Conservation (phyloP, 495 filamentous ascomycete genomes). For the Neurospora africana region DNA sequence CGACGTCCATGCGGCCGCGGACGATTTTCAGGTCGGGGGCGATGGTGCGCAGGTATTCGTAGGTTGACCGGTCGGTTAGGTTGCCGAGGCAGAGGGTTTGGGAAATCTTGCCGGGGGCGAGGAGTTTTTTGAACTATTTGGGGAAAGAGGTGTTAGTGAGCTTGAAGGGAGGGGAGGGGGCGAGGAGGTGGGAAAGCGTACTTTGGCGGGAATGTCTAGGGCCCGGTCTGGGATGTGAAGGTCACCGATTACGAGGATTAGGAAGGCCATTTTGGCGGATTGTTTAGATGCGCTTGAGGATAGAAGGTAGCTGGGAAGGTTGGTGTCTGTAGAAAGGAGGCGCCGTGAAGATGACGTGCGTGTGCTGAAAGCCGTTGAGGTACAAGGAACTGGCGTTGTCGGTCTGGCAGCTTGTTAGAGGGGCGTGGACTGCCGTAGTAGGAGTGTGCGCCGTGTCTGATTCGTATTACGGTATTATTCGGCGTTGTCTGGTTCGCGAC, state of each 20-base stretch:
- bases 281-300: not conserved
- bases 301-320: not conserved
- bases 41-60: constrained; percentile 86
- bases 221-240: constrained; percentile 96
- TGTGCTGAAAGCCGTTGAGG: not conserved
- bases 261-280: constrained; percentile 33
- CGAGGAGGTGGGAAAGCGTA: constrained; percentile 20
- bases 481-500: not conserved
- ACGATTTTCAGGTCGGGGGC: constrained; percentile 94
- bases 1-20: constrained; percentile 86
- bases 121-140: constrained; percentile 87
- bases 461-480: not conserved
- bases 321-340: not conserved
- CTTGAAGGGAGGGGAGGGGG: not conserved
- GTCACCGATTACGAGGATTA: constrained; percentile 85
- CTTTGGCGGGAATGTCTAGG: constrained; percentile 81
- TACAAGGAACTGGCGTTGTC: not conserved
- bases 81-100: constrained; percentile 97
- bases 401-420: not conserved
- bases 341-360: not conserved
- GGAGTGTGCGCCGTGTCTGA: not conserved
- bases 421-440: not conserved
- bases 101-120: constrained; percentile 93
- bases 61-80: constrained; percentile 86
- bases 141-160: not conserved